Base-by-base conservation (phyloP, 768 basidiomycete species). In the Dentipellis fragilis region DNA sequence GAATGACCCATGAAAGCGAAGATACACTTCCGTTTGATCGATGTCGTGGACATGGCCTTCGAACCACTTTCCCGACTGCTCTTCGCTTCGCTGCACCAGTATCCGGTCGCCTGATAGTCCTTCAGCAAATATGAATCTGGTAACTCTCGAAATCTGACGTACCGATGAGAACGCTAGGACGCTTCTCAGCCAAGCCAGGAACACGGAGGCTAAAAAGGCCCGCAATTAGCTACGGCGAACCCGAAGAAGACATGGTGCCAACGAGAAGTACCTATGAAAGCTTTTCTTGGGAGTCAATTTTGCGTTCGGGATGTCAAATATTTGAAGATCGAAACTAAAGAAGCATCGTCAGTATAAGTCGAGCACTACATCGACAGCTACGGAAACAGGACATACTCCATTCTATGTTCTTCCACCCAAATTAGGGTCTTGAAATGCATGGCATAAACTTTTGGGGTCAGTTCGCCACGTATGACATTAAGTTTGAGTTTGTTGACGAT, bases 31-130 rank as follows among this genome's bases (percentile, higher is more conserved):
- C 3, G 8, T 14, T 23, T 45, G 16, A 8, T 17, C 73, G 11
- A 84, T 73, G 5, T 72, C 64, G 52, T 83, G 81, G 4, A 85
- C 83, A 39, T 73, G 72, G 12, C 84, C 84, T 64, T 79, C 76
- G 54, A 69, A 81, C 81, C 81, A 85, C 29, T 73, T 72, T 0
- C 75, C 77, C 16, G 66, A 57, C 0, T 62, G 60, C 3, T 71
- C 64, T 21, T 72, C 73, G 21, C 69, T 64, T 17, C 57, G 71
- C 58, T 77, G 73, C 0, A 84, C 79, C 34, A 56, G 49, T 42
- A 58, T 55, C 0, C 68, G 66, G 69, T 68, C 63, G 73, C 83
- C 83, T 36, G 80, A 71, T 4, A 14, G 83, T 71, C 14, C 75
- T 56, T 78, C 78, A 0, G n/a, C n/a, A n/a, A n/a, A n/a, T n/a